Conservation (phyloP, 768 basidiomycete species). For the Suillus lakei region DNA sequence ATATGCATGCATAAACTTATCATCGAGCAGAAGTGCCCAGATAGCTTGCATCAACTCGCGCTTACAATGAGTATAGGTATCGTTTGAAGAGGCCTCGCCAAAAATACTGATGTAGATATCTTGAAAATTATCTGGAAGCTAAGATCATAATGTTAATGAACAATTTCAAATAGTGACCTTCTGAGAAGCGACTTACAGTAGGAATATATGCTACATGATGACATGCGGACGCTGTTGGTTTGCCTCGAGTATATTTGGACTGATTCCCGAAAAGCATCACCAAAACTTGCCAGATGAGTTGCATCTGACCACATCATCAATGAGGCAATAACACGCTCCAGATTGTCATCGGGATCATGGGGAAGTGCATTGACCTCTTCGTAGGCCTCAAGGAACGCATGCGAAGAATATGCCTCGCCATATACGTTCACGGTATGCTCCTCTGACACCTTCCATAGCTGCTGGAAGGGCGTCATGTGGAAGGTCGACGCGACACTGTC, state of each 20-base stretch:
- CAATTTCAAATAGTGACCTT: too few relatives aligned
- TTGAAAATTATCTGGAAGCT: slow-evolving; percentile 11
- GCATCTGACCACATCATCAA: slow-evolving; percentile 30
- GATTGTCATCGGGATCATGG: slow-evolving; percentile 11
- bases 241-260: slow-evolving; percentile 17
- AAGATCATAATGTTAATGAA: too few relatives aligned
- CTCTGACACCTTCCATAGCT: not conserved
- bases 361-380: slow-evolving; percentile 14
- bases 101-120: not conserved
- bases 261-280: slow-evolving; percentile 18
- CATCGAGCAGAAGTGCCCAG: slow-evolving; percentile 19
- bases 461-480: not conserved
- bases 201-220: slow-evolving; percentile 22
- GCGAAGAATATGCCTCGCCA: slow-evolving; percentile 6
- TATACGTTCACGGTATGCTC: not conserved
- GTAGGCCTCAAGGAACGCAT: not conserved
- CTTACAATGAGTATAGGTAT: slow-evolving; percentile 20
- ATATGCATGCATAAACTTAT: slow-evolving; percentile 22
- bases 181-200: not conserved
- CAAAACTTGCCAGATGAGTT: slow-evolving; percentile 27
- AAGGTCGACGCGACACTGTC: not conserved
- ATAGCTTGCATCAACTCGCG: slow-evolving; percentile 25
- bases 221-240: slow-evolving; percentile 13
- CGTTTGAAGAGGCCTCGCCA: not conserved
- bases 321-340: slow-evolving; percentile 19